Conservation (phyloP, 495 filamentous ascomycete species). For the Penicillium steckii region DNA sequence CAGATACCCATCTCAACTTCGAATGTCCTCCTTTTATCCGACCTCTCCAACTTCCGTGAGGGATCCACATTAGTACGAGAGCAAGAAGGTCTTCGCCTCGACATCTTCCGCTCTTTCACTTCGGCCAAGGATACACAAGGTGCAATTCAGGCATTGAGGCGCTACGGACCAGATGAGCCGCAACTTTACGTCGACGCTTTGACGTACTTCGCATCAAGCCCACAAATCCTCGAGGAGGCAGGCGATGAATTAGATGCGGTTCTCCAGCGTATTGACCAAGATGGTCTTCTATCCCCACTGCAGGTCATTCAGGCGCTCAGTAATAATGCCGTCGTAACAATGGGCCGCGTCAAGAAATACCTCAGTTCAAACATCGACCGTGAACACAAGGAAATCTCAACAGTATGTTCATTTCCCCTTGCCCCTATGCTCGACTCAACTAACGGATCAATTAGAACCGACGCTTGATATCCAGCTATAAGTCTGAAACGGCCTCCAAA, state of each 20-base stretch:
- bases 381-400: constrained; percentile 80
- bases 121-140: constrained; percentile 88
- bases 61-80: constrained; percentile 92
- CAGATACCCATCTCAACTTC: constrained; percentile 88
- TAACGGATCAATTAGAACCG: constrained; percentile 57
- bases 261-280: constrained; percentile 80
- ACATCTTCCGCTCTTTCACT: constrained; percentile 97
- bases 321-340: constrained; percentile 83
- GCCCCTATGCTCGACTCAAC: constrained; percentile 9
- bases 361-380: constrained; percentile 83
- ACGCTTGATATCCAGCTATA: constrained; percentile 79
- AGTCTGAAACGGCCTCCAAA: constrained; percentile 78
- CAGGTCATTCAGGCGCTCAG: constrained; percentile 94
- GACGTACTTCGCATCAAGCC: constrained; percentile 87
- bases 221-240: constrained; percentile 78
- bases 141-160: constrained; percentile 81
- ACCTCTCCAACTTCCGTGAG: constrained; percentile 85
- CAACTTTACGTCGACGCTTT: constrained; percentile 91
- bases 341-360: constrained; percentile 96
- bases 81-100: constrained; percentile 85
- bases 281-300: constrained; percentile 90
- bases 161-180: constrained; percentile 90
- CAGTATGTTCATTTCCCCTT: constrained; percentile 34
- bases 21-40: constrained; percentile 87
- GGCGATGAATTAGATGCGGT: constrained; percentile 78